Conservation (phyloP, 768 basidiomycete genomes). For the Lactarius tabidus region DNA sequence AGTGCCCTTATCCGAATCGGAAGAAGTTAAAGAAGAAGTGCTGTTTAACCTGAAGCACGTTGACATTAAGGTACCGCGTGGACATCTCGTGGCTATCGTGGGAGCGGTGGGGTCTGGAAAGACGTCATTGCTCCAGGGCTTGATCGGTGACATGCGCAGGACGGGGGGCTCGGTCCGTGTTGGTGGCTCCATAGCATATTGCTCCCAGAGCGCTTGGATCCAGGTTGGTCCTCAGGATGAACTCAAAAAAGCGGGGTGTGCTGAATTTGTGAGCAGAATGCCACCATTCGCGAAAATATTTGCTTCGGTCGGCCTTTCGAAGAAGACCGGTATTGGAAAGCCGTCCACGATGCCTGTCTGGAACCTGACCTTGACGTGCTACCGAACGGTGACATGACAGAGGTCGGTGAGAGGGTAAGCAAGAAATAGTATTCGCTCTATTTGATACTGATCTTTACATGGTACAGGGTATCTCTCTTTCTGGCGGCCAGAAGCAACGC, state of each 20-base stretch:
- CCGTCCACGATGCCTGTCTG: constrained; percentile 70
- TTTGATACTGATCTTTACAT: neutral
- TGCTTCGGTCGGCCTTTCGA: constrained; percentile 84
- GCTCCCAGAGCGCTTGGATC: constrained; percentile 89
- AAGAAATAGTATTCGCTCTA: neutral
- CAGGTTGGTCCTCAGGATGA: constrained; percentile 42
- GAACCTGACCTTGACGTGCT: constrained; percentile 78
- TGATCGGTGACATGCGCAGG: constrained; percentile 81
- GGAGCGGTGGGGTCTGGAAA: constrained; percentile 72
- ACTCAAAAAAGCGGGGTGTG: neutral
- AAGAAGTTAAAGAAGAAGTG: constrained; percentile 35
- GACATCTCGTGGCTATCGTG: constrained; percentile 79
- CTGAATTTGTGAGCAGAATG: constrained; percentile 44
- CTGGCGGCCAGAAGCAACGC: constrained; percentile 78
- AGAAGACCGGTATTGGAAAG: constrained; percentile 77
- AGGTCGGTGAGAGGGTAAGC: constrained; percentile 68
- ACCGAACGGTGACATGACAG: constrained; percentile 72
- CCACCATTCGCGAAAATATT: constrained; percentile 86
- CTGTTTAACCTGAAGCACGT: constrained; percentile 67
- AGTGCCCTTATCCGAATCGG: constrained; percentile 19
- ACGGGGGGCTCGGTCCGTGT: constrained; percentile 63
- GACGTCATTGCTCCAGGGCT: constrained; percentile 64
- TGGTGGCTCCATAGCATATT: constrained; percentile 76
- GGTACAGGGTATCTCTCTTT: constrained; percentile 72
- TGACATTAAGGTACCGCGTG: constrained; percentile 64